phyloP scores from a whole-genome alignment of 192 early-diverging fungal species.

The Podochytrium sp. region DNA sequence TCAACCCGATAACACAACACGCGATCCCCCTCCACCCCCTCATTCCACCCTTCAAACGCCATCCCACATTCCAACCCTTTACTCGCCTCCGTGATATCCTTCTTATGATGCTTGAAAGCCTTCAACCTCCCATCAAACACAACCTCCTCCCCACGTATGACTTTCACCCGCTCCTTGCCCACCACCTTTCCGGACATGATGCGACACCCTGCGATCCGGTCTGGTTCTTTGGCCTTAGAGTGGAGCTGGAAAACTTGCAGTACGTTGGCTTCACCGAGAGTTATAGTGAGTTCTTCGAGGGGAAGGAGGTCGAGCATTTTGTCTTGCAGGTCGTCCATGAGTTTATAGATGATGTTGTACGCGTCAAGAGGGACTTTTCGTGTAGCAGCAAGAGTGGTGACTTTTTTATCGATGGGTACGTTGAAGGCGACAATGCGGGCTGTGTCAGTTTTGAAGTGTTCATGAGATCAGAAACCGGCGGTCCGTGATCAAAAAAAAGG shows the following conservation, averaged over 20 bases:
- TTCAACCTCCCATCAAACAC: conserved; percentile 55
- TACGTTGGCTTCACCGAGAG: conserved; percentile 88
- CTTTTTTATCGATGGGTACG: conserved; percentile 78
- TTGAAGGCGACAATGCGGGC: conserved; percentile 86
- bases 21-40: conserved; percentile 78
- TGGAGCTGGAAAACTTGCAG: conserved; percentile 84
- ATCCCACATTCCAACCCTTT: conserved; percentile 98
- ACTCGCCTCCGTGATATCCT: conserved; percentile 83
- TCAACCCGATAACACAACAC: conserved; percentile 16
- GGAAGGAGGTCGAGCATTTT: conserved; percentile 75
- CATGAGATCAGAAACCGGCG: no score
- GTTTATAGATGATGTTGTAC: conserved; percentile 88
- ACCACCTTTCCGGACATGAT: conserved; percentile 75
- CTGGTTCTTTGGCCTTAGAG: conserved; percentile 70
- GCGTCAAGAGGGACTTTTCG: conserved; percentile 69
- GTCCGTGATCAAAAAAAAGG: not conserved
- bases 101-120: conserved; percentile 85
- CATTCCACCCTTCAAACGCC: conserved; percentile 81
- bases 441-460: conserved; percentile 24
- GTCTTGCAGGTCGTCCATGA: conserved; percentile 90
- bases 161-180: conserved; percentile 44
- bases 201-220: conserved; percentile 84
- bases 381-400: conserved; percentile 56
- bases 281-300: conserved; percentile 74
- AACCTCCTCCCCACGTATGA: conserved; percentile 9